phyloP scores from a whole-genome alignment of 1,139 yeast species.

The Yamadazyma epiphylla region DNA sequence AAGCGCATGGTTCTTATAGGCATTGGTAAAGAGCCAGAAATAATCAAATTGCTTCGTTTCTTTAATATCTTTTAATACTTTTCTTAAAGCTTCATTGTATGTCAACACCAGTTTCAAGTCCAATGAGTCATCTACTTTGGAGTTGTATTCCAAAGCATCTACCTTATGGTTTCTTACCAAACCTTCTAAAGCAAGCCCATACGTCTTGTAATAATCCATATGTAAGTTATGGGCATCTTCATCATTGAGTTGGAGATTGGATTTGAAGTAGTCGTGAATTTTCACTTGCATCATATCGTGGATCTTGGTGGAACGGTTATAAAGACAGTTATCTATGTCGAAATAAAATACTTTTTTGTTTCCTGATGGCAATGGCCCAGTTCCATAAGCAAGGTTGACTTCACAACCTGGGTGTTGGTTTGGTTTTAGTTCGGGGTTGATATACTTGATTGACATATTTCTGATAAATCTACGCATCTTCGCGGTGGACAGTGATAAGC shows the following conservation, averaged over 20 bases:
- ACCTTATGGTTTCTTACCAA: slow-evolving; percentile 71
- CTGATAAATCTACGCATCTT: no score
- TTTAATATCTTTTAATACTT: slow-evolving; percentile 45
- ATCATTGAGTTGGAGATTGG: slow-evolving; percentile 55
- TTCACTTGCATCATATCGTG: slow-evolving; percentile 86
- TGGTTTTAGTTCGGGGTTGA: slow-evolving; percentile 20
- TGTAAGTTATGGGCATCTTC: slow-evolving; percentile 77
- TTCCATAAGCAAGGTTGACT: slow-evolving; percentile 41
- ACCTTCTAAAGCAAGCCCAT: slow-evolving; percentile 93
- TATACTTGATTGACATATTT: no score
- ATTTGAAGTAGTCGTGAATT: slow-evolving; percentile 77
- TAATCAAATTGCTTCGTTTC: slow-evolving; percentile 30
- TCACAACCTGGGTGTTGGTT: slow-evolving; percentile 25
- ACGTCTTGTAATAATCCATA: slow-evolving; percentile 71
- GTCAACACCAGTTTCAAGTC: slow-evolving; percentile 73
- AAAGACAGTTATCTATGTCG: slow-evolving; percentile 90
- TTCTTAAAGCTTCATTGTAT: slow-evolving; percentile 55
- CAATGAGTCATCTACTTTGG: slow-evolving; percentile 84
- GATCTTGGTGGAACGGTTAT: slow-evolving; percentile 67
- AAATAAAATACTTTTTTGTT: slow-evolving; percentile 65
- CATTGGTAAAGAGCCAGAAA: slow-evolving; percentile 90
- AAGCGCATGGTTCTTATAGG: slow-evolving; percentile 84
- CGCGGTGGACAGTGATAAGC: no score
- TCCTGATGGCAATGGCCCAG: slow-evolving; percentile 41
- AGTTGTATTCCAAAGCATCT: slow-evolving; percentile 85